phyloP scores from a whole-genome alignment of 2,329 filamentous ascomycete genomes.

The Xylaria sp. region DNA sequence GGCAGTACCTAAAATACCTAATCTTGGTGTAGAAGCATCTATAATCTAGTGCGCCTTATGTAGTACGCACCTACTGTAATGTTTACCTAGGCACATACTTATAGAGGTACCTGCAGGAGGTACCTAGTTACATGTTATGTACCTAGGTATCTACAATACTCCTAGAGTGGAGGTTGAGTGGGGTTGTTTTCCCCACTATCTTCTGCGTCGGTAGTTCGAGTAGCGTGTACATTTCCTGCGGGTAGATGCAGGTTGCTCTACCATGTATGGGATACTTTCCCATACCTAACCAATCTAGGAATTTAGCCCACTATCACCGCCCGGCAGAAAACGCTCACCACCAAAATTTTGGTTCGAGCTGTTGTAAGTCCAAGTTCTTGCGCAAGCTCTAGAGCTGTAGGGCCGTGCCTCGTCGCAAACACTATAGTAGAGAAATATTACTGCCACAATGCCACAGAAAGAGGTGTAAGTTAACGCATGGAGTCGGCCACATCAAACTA shows the following conservation, averaged over 20 bases:
- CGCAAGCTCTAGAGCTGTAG: slow-evolving; percentile 22
- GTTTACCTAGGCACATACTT: too few relatives aligned
- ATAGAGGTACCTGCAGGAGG: too few relatives aligned
- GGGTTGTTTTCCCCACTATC: background rate
- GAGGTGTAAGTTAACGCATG: slow-evolving; percentile 44
- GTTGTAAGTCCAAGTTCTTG: slow-evolving; percentile 8
- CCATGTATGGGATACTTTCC: background rate
- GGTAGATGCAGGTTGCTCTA: background rate
- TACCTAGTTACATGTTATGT: too few relatives aligned
- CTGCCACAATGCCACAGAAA: slow-evolving; percentile 46
- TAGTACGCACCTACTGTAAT: too few relatives aligned
- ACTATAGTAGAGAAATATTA: slow-evolving; percentile 6
- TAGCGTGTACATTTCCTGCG: background rate
- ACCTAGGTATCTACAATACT: too few relatives aligned
- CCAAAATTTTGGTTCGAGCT: slow-evolving; percentile 45
- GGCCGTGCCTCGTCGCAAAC: slow-evolving; percentile 17
- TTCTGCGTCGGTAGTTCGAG: background rate
- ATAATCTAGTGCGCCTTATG: too few relatives aligned
- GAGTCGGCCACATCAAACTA: background rate
- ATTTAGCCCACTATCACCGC: slow-evolving; percentile 42
- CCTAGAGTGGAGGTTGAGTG: background rate
- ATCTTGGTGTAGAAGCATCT: too few relatives aligned
- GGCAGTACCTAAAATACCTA: too few relatives aligned
- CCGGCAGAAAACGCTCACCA: slow-evolving; percentile 46
- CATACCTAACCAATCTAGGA: slow-evolving; percentile 13